A percentile compares a stretch with the other conserved stretches of the same genome.
Conservation (phyloP, 352 stramenopile genomes). For the Phytophthora hibernalis region DNA sequence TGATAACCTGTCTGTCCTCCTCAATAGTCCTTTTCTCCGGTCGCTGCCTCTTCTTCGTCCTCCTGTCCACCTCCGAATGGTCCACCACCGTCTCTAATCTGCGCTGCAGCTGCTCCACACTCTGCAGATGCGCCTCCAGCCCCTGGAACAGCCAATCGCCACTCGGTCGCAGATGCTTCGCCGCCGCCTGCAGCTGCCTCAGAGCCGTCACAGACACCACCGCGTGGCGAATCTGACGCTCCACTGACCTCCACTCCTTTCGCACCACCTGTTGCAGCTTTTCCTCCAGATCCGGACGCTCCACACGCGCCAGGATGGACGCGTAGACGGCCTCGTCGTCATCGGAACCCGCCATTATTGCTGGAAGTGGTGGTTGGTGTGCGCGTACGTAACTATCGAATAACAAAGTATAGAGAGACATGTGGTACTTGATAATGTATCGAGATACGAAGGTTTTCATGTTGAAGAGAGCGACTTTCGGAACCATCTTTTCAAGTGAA, state of each 20-base stretch:
- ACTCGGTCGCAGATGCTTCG: constrained; percentile 25
- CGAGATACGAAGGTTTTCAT: background rate
- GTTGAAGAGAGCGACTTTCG: too few relatives aligned
- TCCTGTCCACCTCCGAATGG: constrained; percentile 5
- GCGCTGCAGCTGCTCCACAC: constrained; percentile 19
- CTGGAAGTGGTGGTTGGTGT: background rate
- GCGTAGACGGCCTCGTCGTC: constrained; percentile 39
- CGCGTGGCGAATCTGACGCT: constrained; percentile 11
- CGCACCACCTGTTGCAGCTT: constrained; percentile 26
- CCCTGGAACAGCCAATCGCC: constrained; percentile 22
- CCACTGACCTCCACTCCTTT: constrained; percentile 20
- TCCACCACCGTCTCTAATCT: constrained; percentile 13
- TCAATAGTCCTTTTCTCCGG: constrained; percentile 9
- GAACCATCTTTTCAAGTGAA: background rate
- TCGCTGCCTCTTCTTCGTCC: constrained; percentile 24
- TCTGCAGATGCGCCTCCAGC: constrained; percentile 22
- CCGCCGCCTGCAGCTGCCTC: constrained; percentile 36
- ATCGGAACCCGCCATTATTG: constrained; percentile 10
- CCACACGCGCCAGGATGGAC: constrained; percentile 41
- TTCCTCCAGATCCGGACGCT: constrained; percentile 29
- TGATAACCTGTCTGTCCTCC: background rate
- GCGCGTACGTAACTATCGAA: background rate
- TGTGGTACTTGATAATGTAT: background rate
- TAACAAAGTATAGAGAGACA: background rate
- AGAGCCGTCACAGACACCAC: constrained; percentile 26